Evolutionary conservation across 345 rosid genomes (phyloP).

Genomic region (Acer saccharum): DNA sequence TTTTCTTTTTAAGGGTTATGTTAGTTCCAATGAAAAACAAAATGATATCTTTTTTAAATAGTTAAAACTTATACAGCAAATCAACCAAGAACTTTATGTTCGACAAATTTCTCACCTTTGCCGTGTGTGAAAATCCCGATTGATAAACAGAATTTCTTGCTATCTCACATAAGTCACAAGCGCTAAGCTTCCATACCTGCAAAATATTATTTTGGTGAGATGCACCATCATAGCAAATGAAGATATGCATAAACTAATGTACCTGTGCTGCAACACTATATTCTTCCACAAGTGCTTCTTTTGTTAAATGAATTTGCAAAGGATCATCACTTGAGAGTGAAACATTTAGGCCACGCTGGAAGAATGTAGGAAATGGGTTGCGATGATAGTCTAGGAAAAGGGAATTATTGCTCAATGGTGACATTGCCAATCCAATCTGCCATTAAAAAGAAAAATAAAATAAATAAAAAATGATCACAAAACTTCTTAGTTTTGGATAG

Average conservation of each 20-base stretch:
- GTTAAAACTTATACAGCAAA: not conserved
- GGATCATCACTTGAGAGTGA: conserved; percentile 60
- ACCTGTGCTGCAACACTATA: conserved; percentile 64
- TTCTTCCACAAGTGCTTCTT: conserved; percentile 58
- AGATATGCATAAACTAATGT: not conserved
- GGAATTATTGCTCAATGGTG: conserved; percentile 62
- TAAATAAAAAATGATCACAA: not conserved
- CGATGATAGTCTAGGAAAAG: conserved; percentile 58
- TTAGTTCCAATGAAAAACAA: not conserved
- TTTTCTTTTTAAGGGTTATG: not conserved
- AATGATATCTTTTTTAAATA: not conserved
- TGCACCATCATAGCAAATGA: not conserved
- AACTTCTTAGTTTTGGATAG: not conserved
- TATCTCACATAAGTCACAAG: conserved; percentile 62
- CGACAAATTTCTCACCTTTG: conserved; percentile 35
- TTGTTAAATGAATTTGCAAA: conserved; percentile 59
- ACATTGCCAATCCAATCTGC: conserved; percentile 57
- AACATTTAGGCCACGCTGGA: conserved; percentile 56
- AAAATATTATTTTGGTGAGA: conserved; percentile 6
- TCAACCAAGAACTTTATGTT: not conserved
- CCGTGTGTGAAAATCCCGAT: conserved; percentile 48
- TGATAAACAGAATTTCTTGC: conserved; percentile 59
- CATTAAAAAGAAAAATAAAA: not conserved
- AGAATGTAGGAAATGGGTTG: conserved; percentile 49
- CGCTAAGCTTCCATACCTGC: conserved; percentile 59